A percentile compares a stretch with the other conserved stretches of the same genome.
These are phyloP conservation scores for Monilinia polystroma DNA, from an alignment of 2,329 filamentous ascomycete species.

Conservation along the genomic window DNA sequence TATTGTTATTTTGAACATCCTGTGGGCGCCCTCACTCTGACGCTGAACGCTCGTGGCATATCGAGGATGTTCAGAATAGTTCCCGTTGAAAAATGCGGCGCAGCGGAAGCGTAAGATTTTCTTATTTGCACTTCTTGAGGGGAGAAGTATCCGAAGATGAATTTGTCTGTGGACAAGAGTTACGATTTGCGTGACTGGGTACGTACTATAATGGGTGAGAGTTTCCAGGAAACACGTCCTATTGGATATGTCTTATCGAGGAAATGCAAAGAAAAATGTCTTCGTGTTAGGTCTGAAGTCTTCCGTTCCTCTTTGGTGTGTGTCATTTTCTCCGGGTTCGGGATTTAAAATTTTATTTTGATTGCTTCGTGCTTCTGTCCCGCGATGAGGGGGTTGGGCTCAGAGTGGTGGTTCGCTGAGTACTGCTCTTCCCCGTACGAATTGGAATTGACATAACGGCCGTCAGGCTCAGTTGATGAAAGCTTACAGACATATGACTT, in stretches of 20 bases:
- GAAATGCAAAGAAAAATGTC: conserved; percentile 13
- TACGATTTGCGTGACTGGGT: conserved; percentile 12
- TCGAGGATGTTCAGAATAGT: conserved; percentile 23
- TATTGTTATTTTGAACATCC: too few relatives aligned
- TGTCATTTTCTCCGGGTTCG: conserved; percentile 11
- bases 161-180: background rate
- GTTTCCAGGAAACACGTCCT: conserved; percentile 18
- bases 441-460: conserved; percentile 17
- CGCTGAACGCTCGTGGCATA: conserved; percentile 18
- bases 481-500: conserved; percentile 8
- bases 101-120: conserved; percentile 23
- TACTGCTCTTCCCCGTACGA: conserved; percentile 18
- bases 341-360: conserved; percentile 1
- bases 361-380: conserved; percentile 13
- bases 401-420: conserved; percentile 15
- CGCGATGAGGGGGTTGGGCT: conserved; percentile 2
- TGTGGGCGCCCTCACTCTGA: background rate
- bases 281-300: conserved; percentile 16
- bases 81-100: conserved; percentile 23
- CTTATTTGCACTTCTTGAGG: conserved; percentile 24
- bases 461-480: conserved; percentile 10
- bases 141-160: background rate
- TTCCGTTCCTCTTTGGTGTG: conserved; percentile 16
- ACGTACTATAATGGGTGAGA: conserved; percentile 5
- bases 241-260: conserved; percentile 22